A percentile compares a stretch with the other conserved stretches of the same genome.
phyloP scores from a whole-genome alignment of 2,329 filamentous ascomycete species.

The Neoscytalidium dimidiatum region DNA sequence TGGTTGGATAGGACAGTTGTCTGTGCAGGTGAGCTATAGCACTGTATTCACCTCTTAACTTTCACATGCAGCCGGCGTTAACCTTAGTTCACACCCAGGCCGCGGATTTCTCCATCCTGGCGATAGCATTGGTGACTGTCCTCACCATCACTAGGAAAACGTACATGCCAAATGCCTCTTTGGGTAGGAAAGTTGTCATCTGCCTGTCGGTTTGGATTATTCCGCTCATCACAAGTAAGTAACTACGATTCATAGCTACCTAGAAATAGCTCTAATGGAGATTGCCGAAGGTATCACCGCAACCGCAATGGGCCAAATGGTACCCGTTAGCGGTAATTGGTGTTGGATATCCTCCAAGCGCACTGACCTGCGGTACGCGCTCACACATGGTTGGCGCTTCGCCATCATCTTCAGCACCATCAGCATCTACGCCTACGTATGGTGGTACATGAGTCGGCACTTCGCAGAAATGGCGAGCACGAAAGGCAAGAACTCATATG shows the following conservation, averaged over 20 bases:
- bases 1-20: conserved; percentile 49
- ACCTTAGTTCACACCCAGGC: conserved; percentile 21
- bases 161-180: conserved; percentile 34
- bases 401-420: conserved; percentile 45
- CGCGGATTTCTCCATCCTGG: conserved; percentile 45
- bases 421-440: conserved; percentile 47
- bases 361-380: conserved; percentile 43
- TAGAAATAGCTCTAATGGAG: not conserved
- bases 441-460: conserved; percentile 32
- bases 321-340: conserved; percentile 50
- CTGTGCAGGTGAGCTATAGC: conserved; percentile 40
- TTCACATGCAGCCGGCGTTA: not conserved
- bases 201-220: conserved; percentile 45
- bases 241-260: not conserved
- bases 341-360: conserved; percentile 48
- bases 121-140: conserved; percentile 47
- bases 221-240: conserved; percentile 40
- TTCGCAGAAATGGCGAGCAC: not conserved
- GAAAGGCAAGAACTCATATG: not conserved
- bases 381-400: conserved; percentile 51
- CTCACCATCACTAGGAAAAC: conserved; percentile 43
- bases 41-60: too few species aligned
- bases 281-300: not conserved
- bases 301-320: conserved; percentile 25
- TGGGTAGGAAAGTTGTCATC: conserved; percentile 34